These are phyloP conservation scores for Asterella californica DNA, from an alignment of 225 moss, liverwort and hornwort genomes.

Conservation along the genomic window DNA sequence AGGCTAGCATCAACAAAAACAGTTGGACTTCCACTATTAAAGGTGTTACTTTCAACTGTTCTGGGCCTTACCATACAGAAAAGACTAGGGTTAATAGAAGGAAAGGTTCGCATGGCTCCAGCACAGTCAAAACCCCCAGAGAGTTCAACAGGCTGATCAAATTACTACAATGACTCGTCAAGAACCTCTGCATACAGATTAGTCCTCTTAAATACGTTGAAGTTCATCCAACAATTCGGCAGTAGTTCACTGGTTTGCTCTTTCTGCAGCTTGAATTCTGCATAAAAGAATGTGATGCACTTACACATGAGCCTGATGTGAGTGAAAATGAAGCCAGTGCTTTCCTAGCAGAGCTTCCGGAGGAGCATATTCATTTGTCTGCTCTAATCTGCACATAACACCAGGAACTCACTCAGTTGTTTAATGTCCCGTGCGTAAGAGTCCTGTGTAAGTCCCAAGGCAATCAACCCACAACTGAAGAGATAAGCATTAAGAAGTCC, in stretches of 20 bases:
- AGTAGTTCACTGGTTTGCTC: too few species aligned
- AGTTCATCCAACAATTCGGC: too few species aligned
- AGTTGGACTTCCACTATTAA: background rate
- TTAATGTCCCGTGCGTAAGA: background rate
- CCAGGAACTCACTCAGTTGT: too few species aligned
- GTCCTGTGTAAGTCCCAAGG: background rate
- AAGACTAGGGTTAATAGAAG: background rate
- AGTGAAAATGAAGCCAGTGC: conserved; percentile 81
- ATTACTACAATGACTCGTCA: too few species aligned
- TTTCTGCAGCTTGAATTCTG: too few species aligned
- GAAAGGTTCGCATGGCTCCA: background rate
- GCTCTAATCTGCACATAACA: conserved; percentile 40
- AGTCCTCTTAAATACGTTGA: too few species aligned
- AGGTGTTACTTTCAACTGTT: too few species aligned
- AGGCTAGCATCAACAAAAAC: background rate
- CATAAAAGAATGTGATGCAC: background rate
- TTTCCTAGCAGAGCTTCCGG: conserved; percentile 72
- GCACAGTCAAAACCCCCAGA: background rate
- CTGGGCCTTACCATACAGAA: background rate
- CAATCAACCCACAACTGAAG: background rate
- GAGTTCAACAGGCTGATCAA: too few species aligned
- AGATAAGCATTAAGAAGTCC: too few species aligned
- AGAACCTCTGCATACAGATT: too few species aligned
- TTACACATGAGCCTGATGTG: conserved; percentile 63
- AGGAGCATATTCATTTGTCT: conserved; percentile 76